Conservation (phyloP, 352 stramenopile genomes). For the Globisporangium lucens region DNA sequence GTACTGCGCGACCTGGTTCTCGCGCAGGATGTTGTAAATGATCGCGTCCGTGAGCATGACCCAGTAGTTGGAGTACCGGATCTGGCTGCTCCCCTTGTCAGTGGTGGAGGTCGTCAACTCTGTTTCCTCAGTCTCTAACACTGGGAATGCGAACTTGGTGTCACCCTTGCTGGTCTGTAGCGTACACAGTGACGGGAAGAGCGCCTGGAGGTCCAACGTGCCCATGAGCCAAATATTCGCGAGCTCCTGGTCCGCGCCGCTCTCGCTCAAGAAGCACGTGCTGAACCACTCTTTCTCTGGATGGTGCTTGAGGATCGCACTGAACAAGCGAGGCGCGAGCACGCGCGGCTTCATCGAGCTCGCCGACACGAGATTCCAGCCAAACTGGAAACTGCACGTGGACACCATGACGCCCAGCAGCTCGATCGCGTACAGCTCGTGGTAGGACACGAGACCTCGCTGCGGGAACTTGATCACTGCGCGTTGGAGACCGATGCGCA, state of each 20-base stretch:
- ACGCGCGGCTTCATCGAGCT: slow-evolving; percentile 42
- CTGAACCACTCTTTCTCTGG: slow-evolving; percentile 62
- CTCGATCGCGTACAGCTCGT: slow-evolving; percentile 69
- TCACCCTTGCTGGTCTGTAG: slow-evolving; percentile 9
- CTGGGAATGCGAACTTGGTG: slow-evolving; percentile 25
- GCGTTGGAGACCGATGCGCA: slow-evolving; percentile 48
- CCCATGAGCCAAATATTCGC: slow-evolving; percentile 55
- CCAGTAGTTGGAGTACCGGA: slow-evolving; percentile 66
- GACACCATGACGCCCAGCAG: slow-evolving; percentile 60
- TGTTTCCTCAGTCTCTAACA: background rate
- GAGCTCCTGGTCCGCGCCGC: slow-evolving; percentile 52
- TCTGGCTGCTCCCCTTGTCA: background rate
- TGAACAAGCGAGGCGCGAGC: slow-evolving; percentile 56
- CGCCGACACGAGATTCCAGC: slow-evolving; percentile 45
- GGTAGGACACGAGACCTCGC: slow-evolving; percentile 24
- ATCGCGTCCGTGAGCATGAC: slow-evolving; percentile 66
- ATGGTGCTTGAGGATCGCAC: slow-evolving; percentile 55
- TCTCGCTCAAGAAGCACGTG: slow-evolving; percentile 59
- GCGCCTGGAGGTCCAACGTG: slow-evolving; percentile 55
- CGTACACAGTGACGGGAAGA: slow-evolving; percentile 20
- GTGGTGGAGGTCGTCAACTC: background rate
- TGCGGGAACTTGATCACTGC: slow-evolving; percentile 52
- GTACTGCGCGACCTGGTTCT: slow-evolving; percentile 37
- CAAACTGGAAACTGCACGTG: slow-evolving; percentile 56
- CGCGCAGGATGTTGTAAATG: slow-evolving; percentile 47